Conservation (phyloP, 2,329 filamentous ascomycete genomes). For the Zarea fungicola region DNA sequence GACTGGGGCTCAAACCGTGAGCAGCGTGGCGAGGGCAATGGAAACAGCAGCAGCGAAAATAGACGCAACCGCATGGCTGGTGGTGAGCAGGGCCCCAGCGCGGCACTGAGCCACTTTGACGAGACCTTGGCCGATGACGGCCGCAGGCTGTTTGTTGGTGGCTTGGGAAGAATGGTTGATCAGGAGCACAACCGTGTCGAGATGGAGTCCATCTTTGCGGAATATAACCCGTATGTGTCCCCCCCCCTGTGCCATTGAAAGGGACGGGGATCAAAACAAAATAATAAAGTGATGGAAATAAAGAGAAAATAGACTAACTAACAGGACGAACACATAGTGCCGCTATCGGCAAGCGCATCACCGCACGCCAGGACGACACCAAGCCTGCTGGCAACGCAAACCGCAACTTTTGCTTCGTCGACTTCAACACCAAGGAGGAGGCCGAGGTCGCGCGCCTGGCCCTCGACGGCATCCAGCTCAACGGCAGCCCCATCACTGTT, state of each 20-base stretch:
- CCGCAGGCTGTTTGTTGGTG: slow-evolving; percentile 46
- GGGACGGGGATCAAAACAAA: slow-evolving; percentile 10
- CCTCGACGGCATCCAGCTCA: slow-evolving; percentile 29
- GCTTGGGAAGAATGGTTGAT: slow-evolving; percentile 43
- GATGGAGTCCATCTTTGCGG: slow-evolving; percentile 41
- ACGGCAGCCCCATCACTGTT: slow-evolving; percentile 17
- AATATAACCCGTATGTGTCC: slow-evolving; percentile 36
- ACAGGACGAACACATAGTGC: slow-evolving; percentile 13
- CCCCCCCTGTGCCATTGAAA: too few relatives aligned
- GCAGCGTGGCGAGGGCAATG: slow-evolving; percentile 14
- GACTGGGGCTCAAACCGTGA: slow-evolving; percentile 31
- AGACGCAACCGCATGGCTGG: slow-evolving; percentile 1
- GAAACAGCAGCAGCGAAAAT: slow-evolving; percentile 5
- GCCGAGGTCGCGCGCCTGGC: slow-evolving; percentile 45
- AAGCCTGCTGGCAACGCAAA: slow-evolving; percentile 45
- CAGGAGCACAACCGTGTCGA: slow-evolving; percentile 42
- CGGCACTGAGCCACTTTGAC: slow-evolving; percentile 27
- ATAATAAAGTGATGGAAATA: slow-evolving; percentile 18
- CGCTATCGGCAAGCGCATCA: slow-evolving; percentile 48
- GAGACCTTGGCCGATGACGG: slow-evolving; percentile 24
- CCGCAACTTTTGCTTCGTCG: slow-evolving; percentile 63
- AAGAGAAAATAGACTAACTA: background rate
- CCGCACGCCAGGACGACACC: slow-evolving; percentile 48
- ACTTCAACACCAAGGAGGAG: slow-evolving; percentile 51
- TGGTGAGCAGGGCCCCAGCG: slow-evolving; percentile 23